Base-by-base conservation (phyloP, 352 stramenopile species). In the Pseudoperonospora humuli region DNA sequence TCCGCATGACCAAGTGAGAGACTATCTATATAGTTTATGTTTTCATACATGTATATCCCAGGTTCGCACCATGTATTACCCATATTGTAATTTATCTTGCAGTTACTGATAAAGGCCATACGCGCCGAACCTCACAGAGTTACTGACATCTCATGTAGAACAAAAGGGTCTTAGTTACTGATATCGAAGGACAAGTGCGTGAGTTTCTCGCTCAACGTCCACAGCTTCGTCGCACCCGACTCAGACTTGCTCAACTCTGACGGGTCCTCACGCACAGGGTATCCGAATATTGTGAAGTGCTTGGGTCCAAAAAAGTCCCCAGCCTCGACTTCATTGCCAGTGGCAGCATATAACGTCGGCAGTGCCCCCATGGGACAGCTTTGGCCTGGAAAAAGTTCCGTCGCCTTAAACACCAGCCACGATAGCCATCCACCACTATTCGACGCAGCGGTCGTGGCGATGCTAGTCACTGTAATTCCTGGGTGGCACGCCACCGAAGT, bases 1-100 rank as follows among this genome's bases (percentile, higher is more conserved):
- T 92, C 41, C 69, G 64, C 26, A 54, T 65, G 33, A 61, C 67
- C 29, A 81, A 75, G 40, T 84, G 49, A 78, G 15, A 57, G 26
- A 13, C n/a, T n/a, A n/a, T n/a, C n/a, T n/a, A n/a, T n/a, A n/a
- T n/a, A n/a, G n/a, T n/a, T n/a, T n/a, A n/a, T n/a, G n/a, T n/a
- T n/a, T n/a, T n/a, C n/a, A n/a, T n/a, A n/a, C n/a, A n/a, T n/a
- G n/a, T n/a, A n/a, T n/a, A n/a, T n/a, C n/a, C n/a, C n/a, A n/a
- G n/a, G n/a, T n/a, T n/a, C n/a, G n/a, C n/a, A n/a, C n/a, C n/a
- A n/a, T n/a, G n/a, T n/a, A n/a, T n/a, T n/a, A n/a, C n/a, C n/a
- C n/a, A n/a, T n/a, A n/a, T n/a, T n/a, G n/a, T n/a, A n/a, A n/a
- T n/a, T n/a, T n/a, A n/a, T n/a, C n/a, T n/a, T n/a, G n/a, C n/a